Percentiles rank a stretch among this genome's conserved stretches.
Conservation (phyloP, 768 basidiomycete species). For the Termitomyces heimii region DNA sequence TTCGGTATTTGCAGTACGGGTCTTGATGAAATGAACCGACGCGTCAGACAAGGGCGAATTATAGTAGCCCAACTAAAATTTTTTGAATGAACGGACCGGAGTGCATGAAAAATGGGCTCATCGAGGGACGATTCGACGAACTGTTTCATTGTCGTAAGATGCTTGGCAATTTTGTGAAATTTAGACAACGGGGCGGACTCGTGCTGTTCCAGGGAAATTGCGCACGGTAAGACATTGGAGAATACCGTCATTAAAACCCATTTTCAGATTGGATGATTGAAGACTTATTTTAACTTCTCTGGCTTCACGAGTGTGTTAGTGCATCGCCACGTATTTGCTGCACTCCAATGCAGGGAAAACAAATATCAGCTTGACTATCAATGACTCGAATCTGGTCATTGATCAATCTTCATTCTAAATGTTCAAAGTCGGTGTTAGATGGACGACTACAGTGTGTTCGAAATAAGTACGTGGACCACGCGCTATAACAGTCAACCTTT, state of each 20-base stretch:
- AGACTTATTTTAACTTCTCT: not conserved
- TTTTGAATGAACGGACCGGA: too few relatives aligned
- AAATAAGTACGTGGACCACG: not conserved
- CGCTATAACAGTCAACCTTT: not conserved
- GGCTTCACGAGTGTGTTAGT: too few relatives aligned
- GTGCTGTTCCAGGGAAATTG: not conserved
- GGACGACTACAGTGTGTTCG: not conserved
- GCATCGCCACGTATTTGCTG: too few relatives aligned
- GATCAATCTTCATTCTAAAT: not conserved
- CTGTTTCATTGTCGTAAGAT: not conserved
- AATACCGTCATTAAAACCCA: not conserved
- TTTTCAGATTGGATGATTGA: not conserved
- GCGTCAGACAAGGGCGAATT: not conserved
- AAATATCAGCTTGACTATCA: not conserved
- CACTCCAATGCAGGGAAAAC: not conserved
- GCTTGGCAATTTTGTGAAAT: not conserved
- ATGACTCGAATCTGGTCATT: not conserved
- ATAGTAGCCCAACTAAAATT: not conserved
- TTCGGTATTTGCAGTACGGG: not conserved
- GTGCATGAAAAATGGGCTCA: not conserved
- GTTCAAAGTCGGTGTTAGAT: not conserved
- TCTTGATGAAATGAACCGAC: not conserved
- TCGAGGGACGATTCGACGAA: not conserved
- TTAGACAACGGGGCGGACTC: not conserved
- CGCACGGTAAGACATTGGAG: not conserved